Conservation (phyloP, 148 eudicot genomes). For the Simmondsia chinensis region DNA sequence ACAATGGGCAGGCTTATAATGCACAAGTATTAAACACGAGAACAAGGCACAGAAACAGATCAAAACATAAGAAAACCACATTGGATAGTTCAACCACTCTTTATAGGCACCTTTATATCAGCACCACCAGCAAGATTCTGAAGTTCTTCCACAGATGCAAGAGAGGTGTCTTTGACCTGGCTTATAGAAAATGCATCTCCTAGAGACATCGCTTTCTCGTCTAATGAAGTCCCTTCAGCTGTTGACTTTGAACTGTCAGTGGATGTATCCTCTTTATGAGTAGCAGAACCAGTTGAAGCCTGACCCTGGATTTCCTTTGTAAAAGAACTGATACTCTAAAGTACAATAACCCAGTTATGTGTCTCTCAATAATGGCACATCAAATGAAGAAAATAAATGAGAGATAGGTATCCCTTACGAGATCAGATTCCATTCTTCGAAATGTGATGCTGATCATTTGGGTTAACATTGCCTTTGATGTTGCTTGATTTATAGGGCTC, state of each 20-base stretch:
- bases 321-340: conserved; percentile 25
- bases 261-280: conserved; percentile 25
- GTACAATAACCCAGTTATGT: conserved; percentile 7
- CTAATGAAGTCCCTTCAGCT: conserved; percentile 33
- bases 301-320: conserved; percentile 33
- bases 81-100: background rate
- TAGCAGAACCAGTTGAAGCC: conserved; percentile 24
- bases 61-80: too few species aligned
- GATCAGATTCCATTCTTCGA: conserved; percentile 93
- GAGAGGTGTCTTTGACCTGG: conserved; percentile 44
- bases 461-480: conserved; percentile 97
- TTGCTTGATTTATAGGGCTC: conserved; percentile 94
- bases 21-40: conserved; percentile 4
- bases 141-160: conserved; percentile 82
- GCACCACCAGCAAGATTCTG: conserved; percentile 92
- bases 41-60: background rate
- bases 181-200: conserved; percentile 43
- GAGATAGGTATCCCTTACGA: conserved; percentile 27
- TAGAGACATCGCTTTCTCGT: conserved; percentile 39
- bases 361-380: conserved; percentile 2
- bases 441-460: conserved; percentile 95
- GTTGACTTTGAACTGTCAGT: conserved; percentile 25
- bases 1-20: conserved; percentile 8
- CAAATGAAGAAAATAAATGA: conserved; percentile 1
- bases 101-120: conserved; percentile 74